Percentiles rank a stretch among this genome's conserved stretches.
phyloP scores from a whole-genome alignment of 352 stramenopile genomes.

The Phytophthora podocarpi region DNA sequence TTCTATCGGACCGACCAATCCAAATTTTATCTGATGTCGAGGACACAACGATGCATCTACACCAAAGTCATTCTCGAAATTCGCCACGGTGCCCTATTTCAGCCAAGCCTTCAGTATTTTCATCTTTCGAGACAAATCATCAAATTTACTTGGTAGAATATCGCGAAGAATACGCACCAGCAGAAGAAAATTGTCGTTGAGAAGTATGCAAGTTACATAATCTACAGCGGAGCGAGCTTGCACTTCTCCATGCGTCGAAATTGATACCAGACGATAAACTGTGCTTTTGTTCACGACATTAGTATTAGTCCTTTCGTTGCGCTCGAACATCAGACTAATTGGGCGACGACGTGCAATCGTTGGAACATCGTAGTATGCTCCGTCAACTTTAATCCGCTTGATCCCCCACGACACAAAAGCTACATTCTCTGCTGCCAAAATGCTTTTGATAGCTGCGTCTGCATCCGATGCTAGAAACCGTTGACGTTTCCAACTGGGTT shows the following conservation, averaged over 20 bases:
- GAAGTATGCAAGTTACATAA: slow-evolving; percentile 8
- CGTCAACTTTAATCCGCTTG: background rate
- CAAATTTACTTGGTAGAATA: background rate
- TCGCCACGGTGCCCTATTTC: background rate
- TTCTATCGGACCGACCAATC: no score
- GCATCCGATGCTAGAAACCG: no score
- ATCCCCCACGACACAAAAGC: background rate
- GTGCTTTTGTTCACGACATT: background rate
- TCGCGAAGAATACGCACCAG: slow-evolving; percentile 4
- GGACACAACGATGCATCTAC: background rate
- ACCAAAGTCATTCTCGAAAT: background rate
- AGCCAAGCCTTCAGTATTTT: background rate
- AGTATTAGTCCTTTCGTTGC: background rate
- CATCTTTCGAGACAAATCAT: background rate
- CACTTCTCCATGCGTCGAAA: slow-evolving; percentile 13
- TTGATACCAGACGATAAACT: background rate
- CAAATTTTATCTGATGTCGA: no score
- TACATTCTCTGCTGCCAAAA: background rate
- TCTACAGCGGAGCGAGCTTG: background rate
- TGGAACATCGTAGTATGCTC: background rate
- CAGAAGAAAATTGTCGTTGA: slow-evolving; percentile 6
- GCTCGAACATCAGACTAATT: slow-evolving; percentile 10
- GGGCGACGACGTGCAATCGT: background rate
- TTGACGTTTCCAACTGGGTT: no score
- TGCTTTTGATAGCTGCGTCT: background rate